Base-by-base conservation (phyloP, 148 eudicot genomes). In the Pouteria glomerata region DNA sequence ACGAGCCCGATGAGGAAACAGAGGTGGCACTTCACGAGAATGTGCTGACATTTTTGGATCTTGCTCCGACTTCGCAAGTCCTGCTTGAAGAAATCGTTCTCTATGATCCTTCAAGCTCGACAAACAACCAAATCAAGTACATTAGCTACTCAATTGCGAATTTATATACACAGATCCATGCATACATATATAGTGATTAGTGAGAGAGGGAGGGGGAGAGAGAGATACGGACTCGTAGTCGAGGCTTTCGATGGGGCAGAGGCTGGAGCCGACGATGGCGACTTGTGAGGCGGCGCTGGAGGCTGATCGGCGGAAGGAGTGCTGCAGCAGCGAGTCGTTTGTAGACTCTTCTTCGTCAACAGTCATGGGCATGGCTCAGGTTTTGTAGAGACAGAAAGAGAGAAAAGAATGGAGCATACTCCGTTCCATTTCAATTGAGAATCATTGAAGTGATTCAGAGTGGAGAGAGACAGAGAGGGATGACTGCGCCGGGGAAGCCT, bases 81-180 rank as follows among this genome's bases (percentile, higher is more conserved):
- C 76, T 89, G 96, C 85, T 88, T 91, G 87, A 86, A 86, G 69
- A 89, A 78, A 61, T 88, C 93, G 76, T 89, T 94, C 80, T 94
- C 98, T 11, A 84, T 82, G 18, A 94, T 89, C 81, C 98, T 94
- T 73, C n/a, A n/a, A n/a, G 27, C 37, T 27, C 14, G 57, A 39
- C 51, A 71, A n/a, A 69, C 23, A n/a, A n/a, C n/a, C n/a, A n/a
- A n/a, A 60, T 42, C 34, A 75, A 12, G 52, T 6, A 19, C 70
- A n/a, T n/a, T n/a, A n/a, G n/a, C n/a, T n/a, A n/a, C n/a, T n/a
- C n/a, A n/a, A n/a, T n/a, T n/a, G 55, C 30, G 26, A 57, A 14
- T 44, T 2, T 24, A 52, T n/a, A 4, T 18, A 45, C 21, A 66
- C 34, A 70, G 31, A n/a, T n/a, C n/a, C n/a, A n/a, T n/a, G n/a